A percentile compares a stretch with the other conserved stretches of the same genome.
These are phyloP conservation scores for Otatea glauca DNA, from an alignment of 176 grass and related monocot genomes.

Conservation along the genomic window DNA sequence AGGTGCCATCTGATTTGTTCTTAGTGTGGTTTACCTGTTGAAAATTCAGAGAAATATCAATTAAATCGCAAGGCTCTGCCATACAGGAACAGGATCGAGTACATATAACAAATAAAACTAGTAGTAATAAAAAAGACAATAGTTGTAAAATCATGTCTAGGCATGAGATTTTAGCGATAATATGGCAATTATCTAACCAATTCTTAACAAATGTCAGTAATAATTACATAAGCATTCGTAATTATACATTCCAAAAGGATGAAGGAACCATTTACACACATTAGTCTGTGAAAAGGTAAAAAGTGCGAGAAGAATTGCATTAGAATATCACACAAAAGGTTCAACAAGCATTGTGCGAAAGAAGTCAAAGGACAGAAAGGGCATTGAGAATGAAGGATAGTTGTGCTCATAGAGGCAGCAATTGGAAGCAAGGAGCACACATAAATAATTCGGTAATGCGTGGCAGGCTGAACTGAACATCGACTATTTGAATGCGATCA, in stretches of 20 bases:
- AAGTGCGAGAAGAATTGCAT: background rate
- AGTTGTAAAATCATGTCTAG: background rate
- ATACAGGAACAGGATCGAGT: background rate
- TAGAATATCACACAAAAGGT: background rate
- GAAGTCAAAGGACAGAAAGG: conserved; percentile 1
- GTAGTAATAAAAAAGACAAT: background rate
- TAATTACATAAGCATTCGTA: background rate
- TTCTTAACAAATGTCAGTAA: background rate
- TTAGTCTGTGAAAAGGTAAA: background rate
- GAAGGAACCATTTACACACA: background rate
- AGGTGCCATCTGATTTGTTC: conserved; percentile 40
- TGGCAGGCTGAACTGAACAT: background rate
- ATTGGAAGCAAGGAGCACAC: background rate
- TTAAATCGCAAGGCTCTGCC: background rate
- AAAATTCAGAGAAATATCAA: conserved; percentile 39
- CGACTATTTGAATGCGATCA: background rate
- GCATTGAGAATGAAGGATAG: background rate
- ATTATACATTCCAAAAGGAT: background rate
- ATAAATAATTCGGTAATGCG: background rate
- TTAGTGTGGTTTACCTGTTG: conserved; percentile 47
- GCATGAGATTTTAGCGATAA: background rate
- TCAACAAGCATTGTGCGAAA: background rate
- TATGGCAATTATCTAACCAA: conserved; percentile 2
- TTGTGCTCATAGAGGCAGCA: background rate
- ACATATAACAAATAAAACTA: conserved; percentile 5